Conservation (phyloP, 108 stramenopile species). For the Aureococcus anophagefferens region DNA sequence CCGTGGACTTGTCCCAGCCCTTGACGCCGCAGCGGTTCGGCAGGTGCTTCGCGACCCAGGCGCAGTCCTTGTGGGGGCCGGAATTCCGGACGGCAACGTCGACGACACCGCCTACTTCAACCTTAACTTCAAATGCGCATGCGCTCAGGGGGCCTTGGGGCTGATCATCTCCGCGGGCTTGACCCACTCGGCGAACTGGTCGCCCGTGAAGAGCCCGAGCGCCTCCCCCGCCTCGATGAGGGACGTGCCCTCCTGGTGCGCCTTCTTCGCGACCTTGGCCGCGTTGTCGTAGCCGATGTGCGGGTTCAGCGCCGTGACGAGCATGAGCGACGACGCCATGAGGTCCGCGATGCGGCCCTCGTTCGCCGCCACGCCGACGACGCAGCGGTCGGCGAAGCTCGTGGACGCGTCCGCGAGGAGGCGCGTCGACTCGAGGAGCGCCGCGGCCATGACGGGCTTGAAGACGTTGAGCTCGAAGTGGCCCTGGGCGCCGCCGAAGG, state of each 20-base stretch:
- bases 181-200: slow-evolving; percentile 92
- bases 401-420: slow-evolving; percentile 75
- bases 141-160: slow-evolving; percentile 51
- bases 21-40: too few species aligned
- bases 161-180: slow-evolving; percentile 88
- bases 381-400: slow-evolving; percentile 76
- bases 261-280: slow-evolving; percentile 86
- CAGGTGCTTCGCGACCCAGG: too few species aligned
- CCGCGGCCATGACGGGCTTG: slow-evolving; percentile 93
- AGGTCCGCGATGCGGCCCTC: slow-evolving; percentile 65
- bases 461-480: slow-evolving; percentile 98
- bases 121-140: too few species aligned
- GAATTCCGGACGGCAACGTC: too few species aligned
- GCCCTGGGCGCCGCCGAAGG: slow-evolving; percentile 86
- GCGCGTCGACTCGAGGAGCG: slow-evolving; percentile 78
- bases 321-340: slow-evolving; percentile 82
- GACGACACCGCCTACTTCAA: too few species aligned
- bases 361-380: slow-evolving; percentile 76
- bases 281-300: slow-evolving; percentile 98
- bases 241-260: slow-evolving; percentile 82
- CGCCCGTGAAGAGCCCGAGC: slow-evolving; percentile 76
- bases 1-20: too few species aligned
- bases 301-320: slow-evolving; percentile 94
- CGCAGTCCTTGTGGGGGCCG: too few species aligned
- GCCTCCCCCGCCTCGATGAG: slow-evolving; percentile 80